Percentiles rank a stretch among this genome's conserved stretches.
These are phyloP conservation scores for Calonectria multiphialidica DNA, from an alignment of 2,329 filamentous ascomycete species.

Conservation along the genomic window DNA sequence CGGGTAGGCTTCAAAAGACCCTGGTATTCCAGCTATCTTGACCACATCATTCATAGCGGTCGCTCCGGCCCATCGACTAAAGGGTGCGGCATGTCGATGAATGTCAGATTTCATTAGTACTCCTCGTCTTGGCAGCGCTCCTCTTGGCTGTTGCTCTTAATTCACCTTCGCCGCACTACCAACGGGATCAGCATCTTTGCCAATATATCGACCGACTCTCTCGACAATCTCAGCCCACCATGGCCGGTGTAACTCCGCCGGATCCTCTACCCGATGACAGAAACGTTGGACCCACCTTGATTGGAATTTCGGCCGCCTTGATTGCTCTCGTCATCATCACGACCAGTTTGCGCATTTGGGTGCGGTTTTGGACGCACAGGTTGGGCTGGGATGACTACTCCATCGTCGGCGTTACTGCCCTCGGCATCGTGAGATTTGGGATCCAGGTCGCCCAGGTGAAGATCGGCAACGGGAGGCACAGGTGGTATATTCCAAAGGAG, in stretches of 20 bases:
- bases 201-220: neutral
- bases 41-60: neutral
- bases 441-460: slow-evolving; percentile 49
- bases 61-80: neutral
- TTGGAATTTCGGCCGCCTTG: slow-evolving; percentile 48
- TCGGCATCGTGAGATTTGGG: slow-evolving; percentile 47
- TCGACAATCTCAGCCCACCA: slow-evolving; percentile 3
- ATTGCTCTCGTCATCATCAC: slow-evolving; percentile 48
- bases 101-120: neutral
- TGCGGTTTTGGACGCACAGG: slow-evolving; percentile 43
- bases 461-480: slow-evolving; percentile 54
- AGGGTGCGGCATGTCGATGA: neutral
- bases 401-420: slow-evolving; percentile 45
- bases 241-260: slow-evolving; percentile 31
- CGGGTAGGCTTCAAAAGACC: neutral
- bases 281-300: slow-evolving; percentile 48
- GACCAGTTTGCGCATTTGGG: slow-evolving; percentile 47
- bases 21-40: neutral
- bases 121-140: too few relatives aligned
- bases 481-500: slow-evolving; percentile 47
- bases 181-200: neutral
- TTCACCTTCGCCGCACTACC: neutral
- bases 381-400: slow-evolving; percentile 54
- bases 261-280: slow-evolving; percentile 50
- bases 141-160: neutral